These are phyloP conservation scores for Aspergillus hiratsukae DNA, from an alignment of 2,329 filamentous ascomycete genomes.

Conservation along the genomic window DNA sequence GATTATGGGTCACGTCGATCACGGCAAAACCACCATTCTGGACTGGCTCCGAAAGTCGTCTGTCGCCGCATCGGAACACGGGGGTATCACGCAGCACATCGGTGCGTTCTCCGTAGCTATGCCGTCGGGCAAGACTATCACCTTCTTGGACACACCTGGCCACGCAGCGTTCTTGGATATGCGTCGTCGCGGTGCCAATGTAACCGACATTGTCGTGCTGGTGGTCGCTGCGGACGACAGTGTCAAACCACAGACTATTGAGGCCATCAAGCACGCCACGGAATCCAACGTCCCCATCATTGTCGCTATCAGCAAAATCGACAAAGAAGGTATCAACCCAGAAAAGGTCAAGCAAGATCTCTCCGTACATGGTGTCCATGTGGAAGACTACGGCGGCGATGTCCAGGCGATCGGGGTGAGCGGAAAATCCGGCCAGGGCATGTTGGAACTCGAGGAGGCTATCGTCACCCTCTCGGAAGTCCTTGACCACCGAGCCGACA, in stretches of 20 bases:
- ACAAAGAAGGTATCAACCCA: constrained; percentile 76
- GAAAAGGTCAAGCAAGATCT: constrained; percentile 87
- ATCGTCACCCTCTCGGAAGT: constrained; percentile 82
- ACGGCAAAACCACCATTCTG: constrained; percentile 94
- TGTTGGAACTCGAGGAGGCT: constrained; percentile 87
- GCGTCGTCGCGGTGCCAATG: constrained; percentile 89
- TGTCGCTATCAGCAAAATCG: constrained; percentile 95
- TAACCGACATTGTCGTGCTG: constrained; percentile 93
- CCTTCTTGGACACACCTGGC: constrained; percentile 93
- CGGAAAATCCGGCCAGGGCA: constrained; percentile 88
- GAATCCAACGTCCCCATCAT: constrained; percentile 88
- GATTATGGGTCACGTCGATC: constrained; percentile 99
- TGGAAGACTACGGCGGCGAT: constrained; percentile 93
- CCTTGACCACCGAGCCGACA: constrained; percentile 80
- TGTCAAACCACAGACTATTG: constrained; percentile 93
- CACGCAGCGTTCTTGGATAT: constrained; percentile 95
- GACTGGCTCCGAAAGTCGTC: constrained; percentile 93
- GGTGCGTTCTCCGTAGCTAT: constrained; percentile 92
- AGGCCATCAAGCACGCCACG: constrained; percentile 91
- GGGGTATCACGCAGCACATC: constrained; percentile 97
- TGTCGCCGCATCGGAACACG: constrained; percentile 84
- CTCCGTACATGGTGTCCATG: constrained; percentile 74
- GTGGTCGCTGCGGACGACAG: constrained; percentile 96
- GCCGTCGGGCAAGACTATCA: constrained; percentile 82
- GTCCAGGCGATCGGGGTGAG: constrained; percentile 88